Base-by-base conservation (phyloP, 768 basidiomycete species). In the Clitopilus passeckerianus region DNA sequence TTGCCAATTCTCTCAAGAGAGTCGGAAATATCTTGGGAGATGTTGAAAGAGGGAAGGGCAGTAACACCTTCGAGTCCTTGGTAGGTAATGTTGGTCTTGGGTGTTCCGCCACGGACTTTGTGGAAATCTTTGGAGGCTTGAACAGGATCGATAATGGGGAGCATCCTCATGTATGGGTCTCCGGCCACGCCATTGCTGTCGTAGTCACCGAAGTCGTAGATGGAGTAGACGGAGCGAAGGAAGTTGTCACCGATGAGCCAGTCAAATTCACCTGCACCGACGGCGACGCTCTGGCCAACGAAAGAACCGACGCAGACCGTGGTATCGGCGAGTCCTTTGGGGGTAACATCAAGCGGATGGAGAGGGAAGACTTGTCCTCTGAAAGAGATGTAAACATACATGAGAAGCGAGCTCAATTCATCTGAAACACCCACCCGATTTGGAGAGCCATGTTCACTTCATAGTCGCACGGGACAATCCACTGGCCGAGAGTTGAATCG, bases 161-260 rank as follows among this genome's bases (percentile, higher is more conserved):
- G 77, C 37, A 94, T 72, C 71, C 87, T 86, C 74, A 94, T 81
- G 69, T 89, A 91, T 5, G 92, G 92, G 67, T 86, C 72, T 41
- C 89, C 90, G 85, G 86, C 86, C 15, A 79, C 71, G 35, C 85
- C 86, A 5, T 79, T 74, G 12, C 78, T 69, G 66, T 86, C 82
- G 64, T 84, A 91, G 72, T 93, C 89, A 22, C 91, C 91, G 67
- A 89, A 94, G 71, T 93, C 89, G 70, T 92, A 94, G 58, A 94
- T 74, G 7, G 89, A 82, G 71, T 93, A 93, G 37, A 93, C 74
- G 15, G 90, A 89, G 60, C 92, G 90, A 60, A 94, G 79, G 68
- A 91, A 80, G 66, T 90, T 93, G 71, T 90, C 91, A 20, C 92
- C 92, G 57, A 93, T 68, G 50, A 94, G 77, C 86, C 90, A 89